Conservation (phyloP, 2,329 filamentous ascomycete genomes). For the Seiridium unicorne region DNA sequence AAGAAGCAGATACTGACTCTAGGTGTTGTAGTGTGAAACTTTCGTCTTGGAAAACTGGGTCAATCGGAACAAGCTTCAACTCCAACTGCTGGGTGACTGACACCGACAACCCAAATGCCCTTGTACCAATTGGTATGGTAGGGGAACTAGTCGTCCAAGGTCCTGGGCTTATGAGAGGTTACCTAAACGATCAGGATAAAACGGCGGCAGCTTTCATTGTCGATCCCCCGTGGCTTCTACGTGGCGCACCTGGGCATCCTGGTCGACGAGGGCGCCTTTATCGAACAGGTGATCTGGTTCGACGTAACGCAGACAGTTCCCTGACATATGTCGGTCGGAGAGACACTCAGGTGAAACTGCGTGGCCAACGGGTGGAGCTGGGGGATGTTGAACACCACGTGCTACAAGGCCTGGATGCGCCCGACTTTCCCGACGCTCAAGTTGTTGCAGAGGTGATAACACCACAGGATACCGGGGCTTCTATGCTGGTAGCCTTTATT, state of each 20-base stretch:
- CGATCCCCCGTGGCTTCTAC: constrained; percentile 10
- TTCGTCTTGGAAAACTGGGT: too few species aligned
- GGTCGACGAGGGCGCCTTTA: not conserved
- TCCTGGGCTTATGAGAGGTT: not conserved
- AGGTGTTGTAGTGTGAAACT: too few species aligned
- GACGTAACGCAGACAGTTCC: not conserved
- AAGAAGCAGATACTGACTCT: too few species aligned
- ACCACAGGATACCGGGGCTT: not conserved
- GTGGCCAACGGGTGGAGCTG: not conserved
- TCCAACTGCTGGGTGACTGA: not conserved
- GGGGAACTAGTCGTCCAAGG: not conserved
- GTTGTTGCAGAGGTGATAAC: not conserved
- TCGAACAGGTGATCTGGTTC: not conserved
- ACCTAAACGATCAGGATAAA: not conserved
- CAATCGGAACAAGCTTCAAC: too few species aligned
- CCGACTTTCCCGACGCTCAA: not conserved
- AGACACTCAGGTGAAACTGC: not conserved
- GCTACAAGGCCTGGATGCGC: not conserved
- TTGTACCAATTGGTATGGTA: not conserved
- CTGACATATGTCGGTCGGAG: not conserved
- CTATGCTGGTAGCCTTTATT: not conserved
- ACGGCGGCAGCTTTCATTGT: not conserved
- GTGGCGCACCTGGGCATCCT: not conserved
- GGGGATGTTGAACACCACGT: not conserved
- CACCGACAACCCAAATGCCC: not conserved